Evolutionary conservation across 345 rosid species (phyloP).

Genomic region (Populus pruinosa): DNA sequence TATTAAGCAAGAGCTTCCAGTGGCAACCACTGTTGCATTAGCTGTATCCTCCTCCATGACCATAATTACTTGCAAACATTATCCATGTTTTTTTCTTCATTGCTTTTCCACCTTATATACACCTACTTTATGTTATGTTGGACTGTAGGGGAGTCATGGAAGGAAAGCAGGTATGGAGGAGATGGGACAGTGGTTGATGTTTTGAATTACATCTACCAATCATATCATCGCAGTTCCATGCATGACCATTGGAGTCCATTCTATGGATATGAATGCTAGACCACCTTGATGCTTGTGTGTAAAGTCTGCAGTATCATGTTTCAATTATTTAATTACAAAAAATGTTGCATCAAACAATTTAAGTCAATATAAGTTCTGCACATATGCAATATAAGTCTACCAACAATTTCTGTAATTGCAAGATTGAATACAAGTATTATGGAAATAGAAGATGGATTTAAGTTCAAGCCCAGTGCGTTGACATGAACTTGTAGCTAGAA

Average conservation of each 20-base stretch:
- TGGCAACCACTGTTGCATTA: not conserved
- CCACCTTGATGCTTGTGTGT: not conserved
- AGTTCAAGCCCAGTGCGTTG: not conserved
- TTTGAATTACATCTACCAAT: not conserved
- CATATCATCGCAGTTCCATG: not conserved
- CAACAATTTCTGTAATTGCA: slow-evolving; percentile 1
- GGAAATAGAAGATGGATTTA: not conserved
- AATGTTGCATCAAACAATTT: not conserved
- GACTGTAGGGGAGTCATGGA: not conserved
- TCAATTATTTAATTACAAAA: not conserved
- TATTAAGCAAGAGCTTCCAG: no score
- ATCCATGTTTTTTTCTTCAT: not conserved
- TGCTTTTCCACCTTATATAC: not conserved
- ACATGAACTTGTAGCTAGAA: not conserved
- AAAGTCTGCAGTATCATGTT: not conserved
- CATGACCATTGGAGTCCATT: not conserved
- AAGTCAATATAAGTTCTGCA: not conserved
- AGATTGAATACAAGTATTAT: not conserved
- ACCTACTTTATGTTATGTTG: not conserved
- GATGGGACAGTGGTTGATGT: not conserved
- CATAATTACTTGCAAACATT: not conserved
- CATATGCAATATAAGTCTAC: not conserved
- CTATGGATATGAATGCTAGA: not conserved
- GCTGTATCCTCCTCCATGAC: not conserved
- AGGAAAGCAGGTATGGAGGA: not conserved